Evolutionary conservation across 345 rosid genomes (phyloP), one percentile per base, ranked within the genome.

Genomic region (Crucihimalaya himalaica): DNA sequence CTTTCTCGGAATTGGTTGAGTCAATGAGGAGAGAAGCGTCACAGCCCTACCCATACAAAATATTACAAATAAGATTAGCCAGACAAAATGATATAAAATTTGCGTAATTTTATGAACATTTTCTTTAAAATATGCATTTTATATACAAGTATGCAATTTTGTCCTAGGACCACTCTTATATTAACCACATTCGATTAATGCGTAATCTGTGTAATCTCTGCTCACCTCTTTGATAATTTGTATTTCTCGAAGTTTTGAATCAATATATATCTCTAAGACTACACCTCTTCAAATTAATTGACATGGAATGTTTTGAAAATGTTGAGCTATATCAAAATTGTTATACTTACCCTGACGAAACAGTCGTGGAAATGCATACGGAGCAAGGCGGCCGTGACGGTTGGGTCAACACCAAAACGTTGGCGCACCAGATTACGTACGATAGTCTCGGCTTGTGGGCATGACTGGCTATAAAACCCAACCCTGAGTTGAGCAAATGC

Each of bases 321-420:
- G 56, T 58, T 32, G 45, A 40, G 45, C 40, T 37, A 37, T 34
- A 34, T 34, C 37, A 34, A 34, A 34, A 34, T 34, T 34, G 43
- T 13, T 35, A 35, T 11, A 11, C 79, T 78, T 89, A 87, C 94
- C 42, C 73, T 80, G 66, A 89, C 86, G 40, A 90, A 90, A 69
- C 97, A 90, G 54, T 93, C 96, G 52, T 93, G 96, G 55, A 90
- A 93, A 74, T 90, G 96, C 93, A 88, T 84, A 74, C 91, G 95
- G 69, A 93, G 96, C 83, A 93, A 74, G 50, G 91, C 91, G 0
- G 93, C 84, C 0, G 88, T 73, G 51, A 88, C 70, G 32, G 90
- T 85, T 21, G 16, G 79, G 42, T 87, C 88, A 0, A 55, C 8
- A 0, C 3, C 52, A 60, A 87, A 88, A 25, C 83, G 71, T 39